phyloP scores from a whole-genome alignment of 2,329 filamentous ascomycete species.

The Myriosclerotinia curreyana region DNA sequence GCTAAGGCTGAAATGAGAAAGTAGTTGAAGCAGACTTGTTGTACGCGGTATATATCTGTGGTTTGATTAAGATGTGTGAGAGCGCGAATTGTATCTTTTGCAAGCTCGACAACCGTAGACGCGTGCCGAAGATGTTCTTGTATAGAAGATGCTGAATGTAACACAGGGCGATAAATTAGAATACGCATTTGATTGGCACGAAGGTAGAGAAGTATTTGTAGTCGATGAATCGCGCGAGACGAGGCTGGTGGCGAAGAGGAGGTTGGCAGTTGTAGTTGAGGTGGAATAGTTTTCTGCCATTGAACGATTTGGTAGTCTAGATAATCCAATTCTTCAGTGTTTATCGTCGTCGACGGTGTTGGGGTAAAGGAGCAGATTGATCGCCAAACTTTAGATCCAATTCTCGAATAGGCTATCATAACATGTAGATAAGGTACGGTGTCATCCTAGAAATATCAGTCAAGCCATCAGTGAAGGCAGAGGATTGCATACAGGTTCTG shows the following conservation, averaged over 20 bases:
- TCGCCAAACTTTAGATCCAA: slow-evolving; percentile 84
- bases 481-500: slow-evolving; percentile 64
- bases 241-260: slow-evolving; percentile 45
- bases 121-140: slow-evolving; percentile 71
- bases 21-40: slow-evolving; percentile 77
- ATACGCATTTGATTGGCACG: slow-evolving; percentile 88
- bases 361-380: slow-evolving; percentile 51
- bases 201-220: slow-evolving; percentile 81
- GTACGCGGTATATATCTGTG: slow-evolving; percentile 65
- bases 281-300: slow-evolving; percentile 76
- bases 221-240: slow-evolving; percentile 55
- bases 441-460: slow-evolving; percentile 30
- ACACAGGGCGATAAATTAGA: slow-evolving; percentile 79
- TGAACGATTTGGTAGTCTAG: slow-evolving; percentile 80
- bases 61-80: slow-evolving; percentile 69
- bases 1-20: slow-evolving; percentile 73
- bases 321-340: slow-evolving; percentile 71
- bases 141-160: slow-evolving; percentile 83
- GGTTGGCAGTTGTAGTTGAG: slow-evolving; percentile 54
- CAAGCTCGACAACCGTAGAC: slow-evolving; percentile 69
- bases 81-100: slow-evolving; percentile 73
- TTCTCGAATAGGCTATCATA: slow-evolving; percentile 80
- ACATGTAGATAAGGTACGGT: slow-evolving; percentile 66
- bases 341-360: slow-evolving; percentile 26
- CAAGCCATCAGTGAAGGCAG: slow-evolving; percentile 24